Evolutionary conservation across 169 alveolate species (phyloP), one percentile per base, ranked within the genome.

Genomic region (Cryptosporidium ubiquitum): DNA sequence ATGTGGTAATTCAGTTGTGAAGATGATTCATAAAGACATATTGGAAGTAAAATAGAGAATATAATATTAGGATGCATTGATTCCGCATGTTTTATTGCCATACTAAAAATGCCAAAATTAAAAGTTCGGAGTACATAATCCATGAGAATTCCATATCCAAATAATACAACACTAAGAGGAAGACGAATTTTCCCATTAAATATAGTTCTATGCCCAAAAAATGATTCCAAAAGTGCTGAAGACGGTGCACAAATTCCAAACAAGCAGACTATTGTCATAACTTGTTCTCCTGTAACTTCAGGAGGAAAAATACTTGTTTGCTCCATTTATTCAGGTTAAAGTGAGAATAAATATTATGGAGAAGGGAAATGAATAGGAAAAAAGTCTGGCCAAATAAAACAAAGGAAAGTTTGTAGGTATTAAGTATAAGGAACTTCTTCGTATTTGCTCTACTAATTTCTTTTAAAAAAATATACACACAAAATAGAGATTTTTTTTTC

Each of bases 1-100:
- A 86, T 79, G 64, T 86, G 92, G 61, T 70, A 86, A 18, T 84
- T 75, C 4, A 75, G 39, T 31, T 86, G 85, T 40, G 86, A 86
- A 14, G 92, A 85, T 7, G 92, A 86, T 44, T 86, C 92, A 68
- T 84, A 86, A 14, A 86, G 69, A 35, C 86, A 79, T 26, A 89
- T 89, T 3, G 92, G 92, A 3, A 86, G 75, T 23, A 91, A 31
- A 12, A 84, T 69, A 31, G 84, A 69, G 35, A 66, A 70, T 26
- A 85, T 84, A 31, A 70, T 89, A 44, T 79, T 73, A 44, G 91
- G 91, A 84, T 84, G 89, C 75, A 79, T 79, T 3, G 52, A 37
- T 49, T 79, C 89, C 16, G 89, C 89, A 33, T 79, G 73, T 16
- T 23, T 66, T 7, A 79, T 79, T 18, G 89, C 89, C 75, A 61